Percentiles rank a stretch among this genome's conserved stretches.
Evolutionary conservation across 805 yeast genomes (phyloP).

Genomic region (Brettanomyces naardenensis): DNA sequence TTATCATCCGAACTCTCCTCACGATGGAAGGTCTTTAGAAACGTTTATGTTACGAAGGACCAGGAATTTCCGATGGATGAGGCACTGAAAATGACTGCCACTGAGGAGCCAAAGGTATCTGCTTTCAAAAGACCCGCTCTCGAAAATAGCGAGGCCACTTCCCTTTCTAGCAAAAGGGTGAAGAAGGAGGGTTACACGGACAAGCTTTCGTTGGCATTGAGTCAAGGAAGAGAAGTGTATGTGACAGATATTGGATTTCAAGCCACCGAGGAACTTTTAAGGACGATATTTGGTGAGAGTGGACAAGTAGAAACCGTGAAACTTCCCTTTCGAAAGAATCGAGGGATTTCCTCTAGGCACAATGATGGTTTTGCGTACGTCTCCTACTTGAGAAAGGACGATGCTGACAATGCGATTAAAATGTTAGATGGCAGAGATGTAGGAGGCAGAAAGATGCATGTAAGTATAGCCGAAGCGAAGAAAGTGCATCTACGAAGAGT

Average conservation of each 20-base stretch:
- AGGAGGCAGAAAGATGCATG: conserved; percentile 40
- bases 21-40: not conserved
- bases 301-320: conserved; percentile 48
- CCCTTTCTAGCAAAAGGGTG: not conserved
- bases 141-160: too few species aligned
- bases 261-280: conserved; percentile 31
- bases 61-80: conserved; percentile 1
- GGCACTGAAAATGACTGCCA: not conserved
- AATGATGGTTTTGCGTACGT: conserved; percentile 67
- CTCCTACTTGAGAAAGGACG: conserved; percentile 32
- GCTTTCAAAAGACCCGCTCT: conserved; percentile 22
- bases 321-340: conserved; percentile 33
- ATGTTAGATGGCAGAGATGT: conserved; percentile 32
- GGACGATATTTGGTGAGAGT: conserved; percentile 33
- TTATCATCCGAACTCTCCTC: not conserved
- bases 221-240: conserved; percentile 50
- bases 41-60: not conserved
- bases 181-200: not conserved
- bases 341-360: conserved; percentile 24
- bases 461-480: conserved; percentile 34
- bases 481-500: not conserved
- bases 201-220: conserved; percentile 27
- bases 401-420: conserved; percentile 39
- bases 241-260: conserved; percentile 45
- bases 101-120: not conserved